Base-by-base conservation (phyloP, 108 stramenopile species). In the Fragilaria radians region DNA sequence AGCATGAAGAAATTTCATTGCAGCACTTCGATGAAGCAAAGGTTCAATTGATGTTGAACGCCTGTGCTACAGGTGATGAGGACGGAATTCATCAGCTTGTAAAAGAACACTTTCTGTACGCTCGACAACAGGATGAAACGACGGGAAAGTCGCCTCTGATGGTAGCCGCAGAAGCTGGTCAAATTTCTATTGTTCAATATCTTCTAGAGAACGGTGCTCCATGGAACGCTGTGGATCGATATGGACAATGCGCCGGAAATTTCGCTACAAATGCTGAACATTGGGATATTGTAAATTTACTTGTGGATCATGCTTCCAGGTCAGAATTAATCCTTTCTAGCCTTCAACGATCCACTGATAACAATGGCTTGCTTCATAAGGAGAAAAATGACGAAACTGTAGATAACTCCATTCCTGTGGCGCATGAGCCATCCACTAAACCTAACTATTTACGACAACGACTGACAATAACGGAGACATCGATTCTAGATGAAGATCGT, bases 171-270 rank as follows among this genome's bases (percentile, higher is more conserved):
- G 48, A 69, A 46, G 32, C 24, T 1, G 90, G 90, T 1, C 74
- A 91, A 59, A 3, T 72, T 4, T 60, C 59, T 4, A 55, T 91
- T 22, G 76, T 73, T 52, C 57, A 66, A 29, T 49, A 63, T 3
- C 52, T 91, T 4, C 59, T 91, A 46, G 78, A 81, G 31, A 57
- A 70, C 9, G 86, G 86, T 21, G 95, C 95, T 17, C 95, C 95
- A 11, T 96, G 95, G 95, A 96, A 94, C 72, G 95, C 95, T 18
- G 30, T 96, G 0, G 91, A 93, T 66, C 72, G 89, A 18, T 55
- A 69, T 31, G 88, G 89, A 5, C 64, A 72, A 32, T 94, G 92
- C 67, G 95, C 95, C 7, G 95, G 95, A 17, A 83, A 94, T 64
- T 88, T 86, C 65, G 91, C 93, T n/a, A 82, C 78, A 9, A 78